Base-by-base conservation (phyloP, 2,329 filamentous ascomycete genomes). In the Proliferodiscus dingleyae region DNA sequence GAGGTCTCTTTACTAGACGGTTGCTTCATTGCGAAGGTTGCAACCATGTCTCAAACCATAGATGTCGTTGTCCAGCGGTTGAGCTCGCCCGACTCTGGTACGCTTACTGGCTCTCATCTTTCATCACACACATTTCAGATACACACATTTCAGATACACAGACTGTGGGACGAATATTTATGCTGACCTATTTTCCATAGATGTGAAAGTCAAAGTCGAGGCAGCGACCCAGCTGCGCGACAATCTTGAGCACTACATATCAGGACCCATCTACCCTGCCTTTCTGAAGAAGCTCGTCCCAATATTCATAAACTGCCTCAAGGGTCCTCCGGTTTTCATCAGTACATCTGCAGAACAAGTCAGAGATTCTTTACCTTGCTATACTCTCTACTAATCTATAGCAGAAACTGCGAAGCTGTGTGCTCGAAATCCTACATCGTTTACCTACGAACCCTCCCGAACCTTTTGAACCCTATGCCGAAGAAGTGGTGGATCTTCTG, bases 391-490 rank as follows among this genome's bases (percentile, higher is more conserved):
- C 15, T 45, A 34, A 21, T 13, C 10, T 16, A 43, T 32, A 36
- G 32, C 56, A 88, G 82, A 94, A 89, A 79, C 73, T 98, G 55
- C 88, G 93, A 53, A 93, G 93, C 64, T 94, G 87, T 64, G 79
- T 95, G 39, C 83, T 99, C 57, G 94, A 98, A 68, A 95, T 96
- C 56, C 75, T 99, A 23, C 89, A 97, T 67, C 83, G 93, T 53
- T 69, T 99, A 37, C 81, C 81, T 5, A 75, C 89, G 67, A 80
- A 76, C 30, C 84, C 88, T 2, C 69, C 81, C 43, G 89, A 96
- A 59, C 81, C 81, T 1, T 83, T 96, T 68, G 90, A 97, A 64
- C 86, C 84, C 1, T 94, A 91, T 66, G 90, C 91, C 30, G 78
- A 83, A 54, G 88, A 94, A 63, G 83, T 95, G 50, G 88, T 96